These are phyloP conservation scores for Rhinocladiella similis DNA, from an alignment of 2,329 filamentous ascomycete genomes.

Conservation along the genomic window DNA sequence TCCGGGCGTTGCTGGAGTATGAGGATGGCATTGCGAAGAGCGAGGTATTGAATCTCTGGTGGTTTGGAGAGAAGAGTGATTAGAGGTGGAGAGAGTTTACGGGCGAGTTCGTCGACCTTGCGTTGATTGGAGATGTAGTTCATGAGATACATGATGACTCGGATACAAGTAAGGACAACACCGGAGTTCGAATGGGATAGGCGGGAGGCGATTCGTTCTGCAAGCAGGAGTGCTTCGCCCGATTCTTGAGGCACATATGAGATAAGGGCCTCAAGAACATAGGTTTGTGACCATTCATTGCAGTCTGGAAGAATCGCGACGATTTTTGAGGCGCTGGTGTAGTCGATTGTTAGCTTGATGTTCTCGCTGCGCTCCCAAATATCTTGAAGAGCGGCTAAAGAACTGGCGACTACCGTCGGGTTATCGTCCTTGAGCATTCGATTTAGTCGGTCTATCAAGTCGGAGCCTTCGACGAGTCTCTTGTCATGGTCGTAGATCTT, in stretches of 20 bases:
- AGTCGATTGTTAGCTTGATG: constrained; percentile 97
- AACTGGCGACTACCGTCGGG: constrained; percentile 93
- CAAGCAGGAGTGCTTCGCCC: constrained; percentile 81
- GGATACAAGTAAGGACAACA: constrained; percentile 92
- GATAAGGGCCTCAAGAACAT: constrained; percentile 96
- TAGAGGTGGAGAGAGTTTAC: constrained; percentile 90
- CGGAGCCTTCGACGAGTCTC: constrained; percentile 82
- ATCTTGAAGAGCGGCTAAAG: constrained; percentile 87
- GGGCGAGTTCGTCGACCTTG: constrained; percentile 80
- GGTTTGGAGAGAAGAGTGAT: constrained; percentile 95
- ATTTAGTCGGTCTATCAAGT: constrained; percentile 90
- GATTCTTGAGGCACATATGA: constrained; percentile 94
- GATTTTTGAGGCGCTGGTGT: constrained; percentile 95
- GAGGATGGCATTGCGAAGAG: constrained; percentile 86
- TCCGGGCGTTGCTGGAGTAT: constrained; percentile 92
- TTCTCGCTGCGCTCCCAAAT: constrained; percentile 98
- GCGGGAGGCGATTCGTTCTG: constrained; percentile 91
- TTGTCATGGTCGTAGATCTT: constrained; percentile 98
- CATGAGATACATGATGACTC: constrained; percentile 95
- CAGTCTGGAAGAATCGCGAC: constrained; percentile 95
- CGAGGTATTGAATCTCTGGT: constrained; percentile 96
- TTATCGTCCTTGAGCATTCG: constrained; percentile 91
- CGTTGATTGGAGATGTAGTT: constrained; percentile 96
- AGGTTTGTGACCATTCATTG: constrained; percentile 96
- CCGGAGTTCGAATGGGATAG: constrained; percentile 96